Evolutionary conservation across 164 flowering plant species (phyloP), one percentile per base, ranked within the genome.

Genomic region (Sedum album): DNA sequence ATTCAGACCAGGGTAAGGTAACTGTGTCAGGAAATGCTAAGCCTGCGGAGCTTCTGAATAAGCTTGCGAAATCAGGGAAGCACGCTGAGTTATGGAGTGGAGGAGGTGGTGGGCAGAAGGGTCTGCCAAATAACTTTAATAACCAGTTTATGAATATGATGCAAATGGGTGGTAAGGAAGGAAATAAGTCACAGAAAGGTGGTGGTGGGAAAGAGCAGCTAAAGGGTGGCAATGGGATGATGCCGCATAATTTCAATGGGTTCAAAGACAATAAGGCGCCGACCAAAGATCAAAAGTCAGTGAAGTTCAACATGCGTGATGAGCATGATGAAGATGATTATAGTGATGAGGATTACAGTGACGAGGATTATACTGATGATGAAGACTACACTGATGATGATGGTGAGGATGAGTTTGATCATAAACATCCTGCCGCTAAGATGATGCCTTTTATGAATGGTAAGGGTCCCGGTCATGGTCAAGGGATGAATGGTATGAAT

Each of bases 231-330:
- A 15, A 33, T 53, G 62, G 30, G 9, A 5, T 51, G 9, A 5
- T 51, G 60, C 60, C 60, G 14, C 57, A 42, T 14, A 30, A 68
- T 7, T 33, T 51, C 14, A 36, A 38, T 49, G 36, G 70, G n/a
- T 63, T 31, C 25, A 63, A 63, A 31, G 66, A 36, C 41, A 6
- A 6, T 18, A 63, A 63, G 42, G 41, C 21, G 30, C 49, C 49
- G 3, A 15, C 66, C 25, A 81, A 84, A 51, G 80, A 83, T 53
- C 82, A 81, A 66, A 86, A 83, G 68, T 71, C 83, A 41, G 84
- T 82, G 23, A 86, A 78, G 73, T 84, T 86, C 69, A 57, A 70
- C 53, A 46, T 77, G 68, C 72, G 69, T 30, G 76, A 75, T 25
- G 79, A 71, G 69, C 78, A 75, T 70, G 85, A 80, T 70, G 62